Evolutionary conservation across 495 filamentous ascomycete genomes (phyloP).

Genomic region (Aspergillus cavernicola): DNA sequence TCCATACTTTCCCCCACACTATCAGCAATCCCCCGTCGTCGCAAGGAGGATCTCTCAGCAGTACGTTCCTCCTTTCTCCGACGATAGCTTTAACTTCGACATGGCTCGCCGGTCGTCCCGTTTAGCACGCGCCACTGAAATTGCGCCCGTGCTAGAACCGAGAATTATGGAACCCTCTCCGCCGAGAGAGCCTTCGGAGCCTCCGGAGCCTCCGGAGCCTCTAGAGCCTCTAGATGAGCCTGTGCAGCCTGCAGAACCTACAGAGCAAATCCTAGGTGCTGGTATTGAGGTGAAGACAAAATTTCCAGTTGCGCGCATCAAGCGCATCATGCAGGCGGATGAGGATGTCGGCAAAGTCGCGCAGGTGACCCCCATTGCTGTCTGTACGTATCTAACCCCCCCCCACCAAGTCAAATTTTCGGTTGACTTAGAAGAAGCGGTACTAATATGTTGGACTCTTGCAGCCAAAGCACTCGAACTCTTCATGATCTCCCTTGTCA

Average conservation of each 20-base stretch:
- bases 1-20: constrained; percentile 35
- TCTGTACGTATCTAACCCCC: constrained; percentile 58
- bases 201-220: constrained; percentile 11
- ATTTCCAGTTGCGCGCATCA: constrained; percentile 96
- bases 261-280: constrained; percentile 23
- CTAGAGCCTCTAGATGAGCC: constrained; percentile 36
- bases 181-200: constrained; percentile 25
- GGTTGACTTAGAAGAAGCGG: background rate
- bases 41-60: constrained; percentile 26
- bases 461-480: constrained; percentile 85
- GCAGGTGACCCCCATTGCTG: constrained; percentile 91
- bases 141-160: constrained; percentile 23
- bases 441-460: constrained; percentile 16
- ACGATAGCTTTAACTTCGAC: constrained; percentile 27
- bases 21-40: constrained; percentile 26
- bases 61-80: constrained; percentile 33
- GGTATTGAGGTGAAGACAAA: constrained; percentile 83
- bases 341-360: constrained; percentile 99
- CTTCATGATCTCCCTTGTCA: constrained; percentile 93
- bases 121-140: constrained; percentile 32
- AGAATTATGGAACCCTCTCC: constrained; percentile 43
- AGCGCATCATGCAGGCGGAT: constrained; percentile 99
- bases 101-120: constrained; percentile 48
- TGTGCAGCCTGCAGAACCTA: constrained; percentile 14
- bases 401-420: too few species aligned